Conservation (phyloP, 2,329 filamentous ascomycete species). For the Trichoderma polysporum region DNA sequence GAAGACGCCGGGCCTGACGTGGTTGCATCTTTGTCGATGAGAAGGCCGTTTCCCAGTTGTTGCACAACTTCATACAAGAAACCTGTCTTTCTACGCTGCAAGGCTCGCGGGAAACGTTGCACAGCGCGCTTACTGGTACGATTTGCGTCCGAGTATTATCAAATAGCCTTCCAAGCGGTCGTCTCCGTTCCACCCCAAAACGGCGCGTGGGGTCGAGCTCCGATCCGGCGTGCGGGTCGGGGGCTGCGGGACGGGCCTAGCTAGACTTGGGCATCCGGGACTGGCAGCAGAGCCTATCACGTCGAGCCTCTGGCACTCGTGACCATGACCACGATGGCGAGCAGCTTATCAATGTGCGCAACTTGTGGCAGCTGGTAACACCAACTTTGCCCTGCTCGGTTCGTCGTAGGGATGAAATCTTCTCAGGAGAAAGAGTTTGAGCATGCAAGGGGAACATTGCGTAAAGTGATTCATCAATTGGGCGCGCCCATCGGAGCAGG, state of each 20-base stretch:
- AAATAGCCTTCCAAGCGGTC: background rate
- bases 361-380: background rate
- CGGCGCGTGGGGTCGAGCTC: background rate
- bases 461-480: background rate
- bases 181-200: background rate
- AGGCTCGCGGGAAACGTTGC: background rate
- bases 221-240: constrained; percentile 14
- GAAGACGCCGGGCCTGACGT: too few species aligned
- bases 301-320: background rate
- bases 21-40: background rate
- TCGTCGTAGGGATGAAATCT: background rate
- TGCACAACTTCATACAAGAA: background rate
- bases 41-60: background rate
- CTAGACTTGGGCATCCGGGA: background rate
- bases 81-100: background rate
- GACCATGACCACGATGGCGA: background rate
- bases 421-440: background rate
- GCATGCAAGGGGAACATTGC: background rate
- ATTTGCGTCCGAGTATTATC: background rate
- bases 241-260: constrained; percentile 12
- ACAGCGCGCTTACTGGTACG: too few species aligned
- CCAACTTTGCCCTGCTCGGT: background rate
- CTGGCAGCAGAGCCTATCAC: background rate
- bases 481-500: background rate
- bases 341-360: background rate